Evolutionary conservation across 495 filamentous ascomycete genomes (phyloP).

Genomic region (Aspergillus bertholletiae): DNA sequence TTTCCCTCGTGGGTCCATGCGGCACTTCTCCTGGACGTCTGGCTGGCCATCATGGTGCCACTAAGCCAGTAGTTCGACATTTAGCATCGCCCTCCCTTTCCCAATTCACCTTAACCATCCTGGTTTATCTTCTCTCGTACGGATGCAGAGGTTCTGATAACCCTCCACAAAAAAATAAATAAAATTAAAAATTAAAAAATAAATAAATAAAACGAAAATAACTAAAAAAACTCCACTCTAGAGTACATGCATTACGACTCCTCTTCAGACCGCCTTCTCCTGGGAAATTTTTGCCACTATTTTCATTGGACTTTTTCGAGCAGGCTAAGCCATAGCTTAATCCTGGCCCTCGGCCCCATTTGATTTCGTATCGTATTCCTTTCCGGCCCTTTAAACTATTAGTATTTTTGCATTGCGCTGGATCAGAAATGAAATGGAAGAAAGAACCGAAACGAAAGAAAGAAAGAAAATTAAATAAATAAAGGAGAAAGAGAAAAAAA

Average conservation of each 20-base stretch:
- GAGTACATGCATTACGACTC: neutral
- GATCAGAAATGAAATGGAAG: too few species aligned
- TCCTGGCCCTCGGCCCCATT: neutral
- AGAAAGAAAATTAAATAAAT: neutral
- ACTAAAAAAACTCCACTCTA: too few species aligned
- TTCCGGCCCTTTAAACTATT: neutral
- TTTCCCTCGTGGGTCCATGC: slow-evolving; percentile 18
- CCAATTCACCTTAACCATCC: neutral
- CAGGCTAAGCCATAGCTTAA: slow-evolving; percentile 5
- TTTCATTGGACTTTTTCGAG: too few species aligned
- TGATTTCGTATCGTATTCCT: slow-evolving; percentile 1
- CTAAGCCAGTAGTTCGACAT: neutral
- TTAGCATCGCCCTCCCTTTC: slow-evolving; percentile 5
- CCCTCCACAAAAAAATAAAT: too few species aligned
- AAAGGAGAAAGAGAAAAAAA: neutral
- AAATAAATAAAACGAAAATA: too few species aligned
- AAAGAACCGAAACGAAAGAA: neutral
- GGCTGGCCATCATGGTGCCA: slow-evolving; percentile 1
- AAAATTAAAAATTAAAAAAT: too few species aligned
- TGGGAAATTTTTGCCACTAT: too few species aligned
- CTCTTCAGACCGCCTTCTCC: neutral
- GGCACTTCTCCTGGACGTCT: slow-evolving; percentile 9
- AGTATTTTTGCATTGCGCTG: too few species aligned
- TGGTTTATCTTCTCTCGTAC: neutral
- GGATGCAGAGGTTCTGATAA: neutral